Percentiles rank a stretch among this genome's conserved stretches.
These are phyloP conservation scores for Cairneyella variabilis DNA, from an alignment of 495 filamentous ascomycete genomes.

Conservation along the genomic window DNA sequence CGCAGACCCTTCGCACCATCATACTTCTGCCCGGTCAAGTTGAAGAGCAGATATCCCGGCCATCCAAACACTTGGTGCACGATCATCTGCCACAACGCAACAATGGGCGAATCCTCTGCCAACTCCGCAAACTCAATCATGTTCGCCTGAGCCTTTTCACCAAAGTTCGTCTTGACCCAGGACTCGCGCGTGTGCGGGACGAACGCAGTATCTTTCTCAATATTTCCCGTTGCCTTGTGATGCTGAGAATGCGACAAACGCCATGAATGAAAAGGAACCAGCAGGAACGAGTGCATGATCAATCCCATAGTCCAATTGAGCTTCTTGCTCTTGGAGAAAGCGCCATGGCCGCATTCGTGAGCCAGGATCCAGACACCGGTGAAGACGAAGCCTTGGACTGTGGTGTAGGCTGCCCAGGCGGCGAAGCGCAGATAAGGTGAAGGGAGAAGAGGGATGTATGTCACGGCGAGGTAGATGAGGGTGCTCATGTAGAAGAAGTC, in stretches of 20 bases:
- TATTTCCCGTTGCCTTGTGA: constrained; percentile 60
- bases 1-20: constrained; percentile 34
- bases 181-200: constrained; percentile 44
- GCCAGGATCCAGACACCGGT: constrained; percentile 71
- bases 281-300: constrained; percentile 59
- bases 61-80: constrained; percentile 54
- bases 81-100: constrained; percentile 42
- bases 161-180: constrained; percentile 31
- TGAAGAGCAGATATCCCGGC: constrained; percentile 52
- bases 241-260: constrained; percentile 71
- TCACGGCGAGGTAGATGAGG: constrained; percentile 52
- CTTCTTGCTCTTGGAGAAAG: constrained; percentile 57
- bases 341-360: constrained; percentile 71
- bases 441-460: constrained; percentile 47
- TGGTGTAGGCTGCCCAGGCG: constrained; percentile 57
- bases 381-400: constrained; percentile 60
- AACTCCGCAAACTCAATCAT: constrained; percentile 39
- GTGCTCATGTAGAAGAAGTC: constrained; percentile 49
- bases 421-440: constrained; percentile 39
- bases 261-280: constrained; percentile 75
- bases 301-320: constrained; percentile 67
- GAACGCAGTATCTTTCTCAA: constrained; percentile 57
- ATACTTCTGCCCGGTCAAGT: constrained; percentile 48
- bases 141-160: constrained; percentile 30
- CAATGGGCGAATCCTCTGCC: constrained; percentile 54